Evolutionary conservation across 805 yeast species (phyloP).

Genomic region (Cephaloascus albidus): DNA sequence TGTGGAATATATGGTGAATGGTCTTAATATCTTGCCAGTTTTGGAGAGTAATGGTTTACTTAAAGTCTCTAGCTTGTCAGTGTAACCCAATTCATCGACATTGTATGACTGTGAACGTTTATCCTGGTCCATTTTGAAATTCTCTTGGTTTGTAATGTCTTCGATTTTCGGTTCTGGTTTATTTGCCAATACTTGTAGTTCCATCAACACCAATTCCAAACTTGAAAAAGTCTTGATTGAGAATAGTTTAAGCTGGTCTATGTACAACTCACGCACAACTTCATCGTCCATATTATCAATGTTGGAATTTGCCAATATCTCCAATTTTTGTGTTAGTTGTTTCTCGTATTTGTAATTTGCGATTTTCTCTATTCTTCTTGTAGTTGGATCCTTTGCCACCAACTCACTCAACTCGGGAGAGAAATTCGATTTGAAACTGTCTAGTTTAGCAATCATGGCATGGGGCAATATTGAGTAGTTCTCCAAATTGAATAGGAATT

Average conservation of each 20-base stretch:
- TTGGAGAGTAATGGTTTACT: slow-evolving; percentile 48
- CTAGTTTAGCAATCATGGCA: slow-evolving; percentile 25
- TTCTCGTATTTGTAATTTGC: slow-evolving; percentile 55
- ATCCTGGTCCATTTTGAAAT: neutral
- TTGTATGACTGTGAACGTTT: neutral
- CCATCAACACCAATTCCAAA: slow-evolving; percentile 56
- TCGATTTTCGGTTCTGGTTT: slow-evolving; percentile 15
- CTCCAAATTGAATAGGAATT: slow-evolving; percentile 33
- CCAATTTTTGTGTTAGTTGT: slow-evolving; percentile 35
- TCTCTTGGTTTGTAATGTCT: slow-evolving; percentile 11
- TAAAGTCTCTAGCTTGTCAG: slow-evolving; percentile 52
- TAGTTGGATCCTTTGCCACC: slow-evolving; percentile 23
- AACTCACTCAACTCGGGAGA: slow-evolving; percentile 33
- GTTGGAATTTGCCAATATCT: slow-evolving; percentile 15
- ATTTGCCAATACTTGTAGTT: slow-evolving; percentile 48
- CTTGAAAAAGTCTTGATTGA: slow-evolving; percentile 44
- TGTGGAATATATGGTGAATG: slow-evolving; percentile 63
- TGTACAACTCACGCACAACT: slow-evolving; percentile 39
- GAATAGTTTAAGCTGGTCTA: slow-evolving; percentile 44
- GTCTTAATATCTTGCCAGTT: slow-evolving; percentile 73
- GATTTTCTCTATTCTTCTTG: slow-evolving; percentile 63
- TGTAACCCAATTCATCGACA: slow-evolving; percentile 30
- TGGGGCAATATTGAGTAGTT: slow-evolving; percentile 34
- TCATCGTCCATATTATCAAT: slow-evolving; percentile 52
- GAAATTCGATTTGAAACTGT: slow-evolving; percentile 26